A percentile compares a stretch with the other conserved stretches of the same genome.
Conservation (phyloP, 2,329 filamentous ascomycete genomes). For the Lojkania enalia region DNA sequence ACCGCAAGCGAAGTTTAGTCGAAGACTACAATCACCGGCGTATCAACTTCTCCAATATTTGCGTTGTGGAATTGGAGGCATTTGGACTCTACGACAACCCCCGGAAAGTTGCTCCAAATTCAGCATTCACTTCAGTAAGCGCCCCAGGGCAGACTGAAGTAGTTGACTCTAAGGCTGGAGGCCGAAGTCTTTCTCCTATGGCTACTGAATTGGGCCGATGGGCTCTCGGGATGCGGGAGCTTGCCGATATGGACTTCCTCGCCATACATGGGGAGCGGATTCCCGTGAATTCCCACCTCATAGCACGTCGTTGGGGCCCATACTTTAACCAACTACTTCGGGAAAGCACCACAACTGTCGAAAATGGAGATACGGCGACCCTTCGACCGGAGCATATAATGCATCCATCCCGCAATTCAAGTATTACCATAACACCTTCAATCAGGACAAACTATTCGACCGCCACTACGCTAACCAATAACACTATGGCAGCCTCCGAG, state of each 20-base stretch:
- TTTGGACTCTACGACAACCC: slow-evolving; percentile 98
- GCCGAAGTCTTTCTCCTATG: slow-evolving; percentile 72
- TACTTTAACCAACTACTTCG: slow-evolving; percentile 92
- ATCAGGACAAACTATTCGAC: slow-evolving; percentile 56
- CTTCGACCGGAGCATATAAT: slow-evolving; percentile 62
- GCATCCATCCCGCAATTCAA: slow-evolving; percentile 72
- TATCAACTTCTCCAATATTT: slow-evolving; percentile 96
- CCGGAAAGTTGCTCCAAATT: slow-evolving; percentile 74
- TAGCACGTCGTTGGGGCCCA: slow-evolving; percentile 88
- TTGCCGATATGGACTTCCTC: slow-evolving; percentile 95
- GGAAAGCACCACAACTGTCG: slow-evolving; percentile 71
- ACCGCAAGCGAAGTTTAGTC: slow-evolving; percentile 88
- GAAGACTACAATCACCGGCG: slow-evolving; percentile 98
- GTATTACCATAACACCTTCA: slow-evolving; percentile 78
- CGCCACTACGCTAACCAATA: slow-evolving; percentile 48
- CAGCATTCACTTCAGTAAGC: slow-evolving; percentile 83
- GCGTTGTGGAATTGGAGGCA: slow-evolving; percentile 94
- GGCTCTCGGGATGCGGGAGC: slow-evolving; percentile 76
- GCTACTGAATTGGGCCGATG: slow-evolving; percentile 85
- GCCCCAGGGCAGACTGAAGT: slow-evolving; percentile 62
- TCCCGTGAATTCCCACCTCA: slow-evolving; percentile 87
- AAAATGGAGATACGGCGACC: slow-evolving; percentile 71
- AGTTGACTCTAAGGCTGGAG: slow-evolving; percentile 66
- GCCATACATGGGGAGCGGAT: slow-evolving; percentile 90
- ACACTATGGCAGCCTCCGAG: slow-evolving; percentile 41